Evolutionary conservation across 2,329 filamentous ascomycete genomes (phyloP).

Genomic region (Graphiopsis chlorocephala): DNA sequence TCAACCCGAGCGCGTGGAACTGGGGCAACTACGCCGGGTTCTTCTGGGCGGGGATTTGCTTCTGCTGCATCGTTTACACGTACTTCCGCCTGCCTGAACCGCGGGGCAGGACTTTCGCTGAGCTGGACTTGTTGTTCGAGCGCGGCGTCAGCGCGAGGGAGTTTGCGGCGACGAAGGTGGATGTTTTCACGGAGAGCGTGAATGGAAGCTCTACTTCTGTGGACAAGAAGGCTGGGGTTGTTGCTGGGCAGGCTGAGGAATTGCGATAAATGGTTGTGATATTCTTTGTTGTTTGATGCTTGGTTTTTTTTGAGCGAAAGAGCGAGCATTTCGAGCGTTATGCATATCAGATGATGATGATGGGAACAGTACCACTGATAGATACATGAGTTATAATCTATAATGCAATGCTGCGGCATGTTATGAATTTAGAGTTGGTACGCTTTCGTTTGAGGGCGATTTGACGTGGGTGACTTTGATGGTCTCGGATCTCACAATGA

Average conservation of each 20-base stretch:
- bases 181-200: constrained; percentile 48
- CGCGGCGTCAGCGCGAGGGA: constrained; percentile 67
- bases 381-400: background rate
- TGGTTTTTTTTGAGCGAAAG: background rate
- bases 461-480: no score
- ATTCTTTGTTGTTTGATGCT: background rate
- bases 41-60: constrained; percentile 82
- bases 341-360: background rate
- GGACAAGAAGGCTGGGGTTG: background rate
- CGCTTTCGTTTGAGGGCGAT: background rate
- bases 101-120: constrained; percentile 75
- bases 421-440: background rate
- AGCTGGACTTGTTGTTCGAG: constrained; percentile 83
- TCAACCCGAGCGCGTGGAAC: constrained; percentile 82
- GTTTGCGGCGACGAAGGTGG: constrained; percentile 59
- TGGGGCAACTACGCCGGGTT: constrained; percentile 87
- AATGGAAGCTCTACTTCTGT: constrained; percentile 7
- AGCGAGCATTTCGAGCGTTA: background rate
- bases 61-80: constrained; percentile 75
- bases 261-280: background rate
- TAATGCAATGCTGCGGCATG: background rate
- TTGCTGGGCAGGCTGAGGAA: no score
- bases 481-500: no score
- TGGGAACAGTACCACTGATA: constrained; percentile 9
- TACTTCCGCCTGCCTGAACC: constrained; percentile 82